Percentiles rank a stretch among this genome's conserved stretches.
Evolutionary conservation across 768 basidiomycete genomes (phyloP).

Genomic region (Naganishia randhawae): DNA sequence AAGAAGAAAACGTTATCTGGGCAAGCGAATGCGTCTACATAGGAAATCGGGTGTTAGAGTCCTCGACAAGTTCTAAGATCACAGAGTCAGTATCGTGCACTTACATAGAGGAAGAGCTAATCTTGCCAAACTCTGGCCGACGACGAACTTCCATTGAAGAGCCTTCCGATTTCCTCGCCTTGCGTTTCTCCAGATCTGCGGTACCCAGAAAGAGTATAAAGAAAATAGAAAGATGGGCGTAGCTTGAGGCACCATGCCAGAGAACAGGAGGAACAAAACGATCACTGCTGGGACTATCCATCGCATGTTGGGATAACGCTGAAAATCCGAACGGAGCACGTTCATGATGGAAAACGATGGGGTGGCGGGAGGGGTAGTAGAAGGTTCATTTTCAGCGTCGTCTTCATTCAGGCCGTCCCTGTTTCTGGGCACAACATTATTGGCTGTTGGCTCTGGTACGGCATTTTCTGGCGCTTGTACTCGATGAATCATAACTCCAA

Average conservation of each 20-base stretch:
- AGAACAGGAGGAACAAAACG: conserved; percentile 64
- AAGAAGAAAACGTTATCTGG: conserved; percentile 82
- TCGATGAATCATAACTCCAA: conserved; percentile 71
- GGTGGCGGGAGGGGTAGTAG: neutral
- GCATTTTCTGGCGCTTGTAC: conserved; percentile 62
- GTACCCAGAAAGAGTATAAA: conserved; percentile 79
- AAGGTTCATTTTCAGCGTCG: neutral
- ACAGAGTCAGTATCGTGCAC: conserved; percentile 41
- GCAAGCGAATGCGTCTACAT: conserved; percentile 72
- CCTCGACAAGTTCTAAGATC: conserved; percentile 8
- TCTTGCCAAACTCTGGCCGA: conserved; percentile 72
- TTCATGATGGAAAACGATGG: conserved; percentile 16
- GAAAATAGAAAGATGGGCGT: conserved; percentile 64
- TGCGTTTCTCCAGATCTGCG: conserved; percentile 75
- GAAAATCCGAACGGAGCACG: conserved; percentile 15
- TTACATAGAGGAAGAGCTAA: conserved; percentile 70
- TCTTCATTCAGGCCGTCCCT: neutral
- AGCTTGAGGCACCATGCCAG: conserved; percentile 57
- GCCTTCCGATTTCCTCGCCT: conserved; percentile 68
- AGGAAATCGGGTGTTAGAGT: neutral
- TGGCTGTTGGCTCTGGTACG: neutral
- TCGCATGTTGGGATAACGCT: conserved; percentile 22
- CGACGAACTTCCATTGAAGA: conserved; percentile 64
- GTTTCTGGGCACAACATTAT: neutral
- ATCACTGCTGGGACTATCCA: conserved; percentile 65